Base-by-base conservation (phyloP, 2,329 filamentous ascomycete species). In the Davidsoniella australis region DNA sequence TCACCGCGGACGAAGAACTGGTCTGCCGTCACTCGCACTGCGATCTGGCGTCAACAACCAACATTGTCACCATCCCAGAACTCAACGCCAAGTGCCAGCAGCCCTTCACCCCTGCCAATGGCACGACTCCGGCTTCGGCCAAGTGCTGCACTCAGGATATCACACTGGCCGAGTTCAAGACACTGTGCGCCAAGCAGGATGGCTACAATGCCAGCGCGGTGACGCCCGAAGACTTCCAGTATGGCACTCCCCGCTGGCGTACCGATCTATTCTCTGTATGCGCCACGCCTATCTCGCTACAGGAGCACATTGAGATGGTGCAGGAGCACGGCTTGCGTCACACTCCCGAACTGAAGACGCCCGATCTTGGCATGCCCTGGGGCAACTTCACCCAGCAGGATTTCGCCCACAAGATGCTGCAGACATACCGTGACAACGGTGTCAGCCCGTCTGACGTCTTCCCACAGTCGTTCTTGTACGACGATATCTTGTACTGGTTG, bases 131-230 rank as follows among this genome's bases (percentile, higher is more conserved):
- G 1, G 80, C 80, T 1, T 68, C 64, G 14, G 80, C 78, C 10
- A 74, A 73, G 55, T 85, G 80, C 68, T 85, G 80, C 68, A 83
- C 80, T 2, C 77, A 71, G 56, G 81, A 85, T 58, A 74, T 85
- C 58, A 83, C 80, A 1, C 64, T 80, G 36, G 68, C 68, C 42
- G 81, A 85, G 62, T 83, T 76, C 68, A 75, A 76, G 62, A 66
- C 70, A 4, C 71, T 85, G 4, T 85, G 80, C 63, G 72, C 72
- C 57, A 83, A 82, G 64, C 82, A 82, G 77, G 80, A 85, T 58
- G 73, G 73, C 45, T 72, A 64, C 58, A 77, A 80, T 57, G 61
- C 67, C 55, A 69, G 65, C 42, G 79, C 76, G 33, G 71, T 71
- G 17, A 82, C 70, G 1, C 64, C 73, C 0, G 61, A 66, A 37